Conservation (phyloP, 176 grass and related monocot genomes). For the Chrysopogon serrulatus region DNA sequence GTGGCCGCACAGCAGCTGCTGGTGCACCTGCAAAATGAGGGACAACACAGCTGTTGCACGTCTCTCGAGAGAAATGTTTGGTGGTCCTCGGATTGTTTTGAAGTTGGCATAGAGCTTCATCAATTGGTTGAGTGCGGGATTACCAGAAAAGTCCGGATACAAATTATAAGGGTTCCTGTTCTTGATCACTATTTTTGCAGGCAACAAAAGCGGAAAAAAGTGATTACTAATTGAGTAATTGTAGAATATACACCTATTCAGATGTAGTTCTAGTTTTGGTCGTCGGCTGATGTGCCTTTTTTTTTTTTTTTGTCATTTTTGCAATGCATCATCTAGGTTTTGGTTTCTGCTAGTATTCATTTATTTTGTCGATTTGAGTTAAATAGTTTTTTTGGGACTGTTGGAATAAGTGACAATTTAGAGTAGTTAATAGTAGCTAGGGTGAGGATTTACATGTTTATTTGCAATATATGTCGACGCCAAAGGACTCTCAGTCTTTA, state of each 20-base stretch:
- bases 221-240: slow-evolving; percentile 45
- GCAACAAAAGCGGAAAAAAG: neutral
- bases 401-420: slow-evolving; percentile 28
- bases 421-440: slow-evolving; percentile 3
- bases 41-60: neutral
- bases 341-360: slow-evolving; percentile 15
- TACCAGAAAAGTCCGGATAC: slow-evolving; percentile 19
- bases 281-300: slow-evolving; percentile 18
- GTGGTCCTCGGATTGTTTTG: neutral
- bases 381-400: slow-evolving; percentile 3
- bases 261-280: slow-evolving; percentile 33
- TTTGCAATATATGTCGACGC: neutral
- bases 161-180: slow-evolving; percentile 12
- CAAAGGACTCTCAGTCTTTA: neutral
- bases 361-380: slow-evolving; percentile 1
- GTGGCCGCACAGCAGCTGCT: slow-evolving; percentile 21
- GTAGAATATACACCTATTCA: slow-evolving; percentile 43
- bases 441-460: slow-evolving; percentile 3
- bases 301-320: neutral
- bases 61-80: neutral
- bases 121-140: slow-evolving; percentile 17
- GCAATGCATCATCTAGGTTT: neutral
- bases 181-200: slow-evolving; percentile 37
- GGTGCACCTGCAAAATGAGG: slow-evolving; percentile 34
- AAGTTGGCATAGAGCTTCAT: slow-evolving; percentile 7